These are phyloP conservation scores for Obba rivulosa DNA, from an alignment of 768 basidiomycete species.

Conservation along the genomic window DNA sequence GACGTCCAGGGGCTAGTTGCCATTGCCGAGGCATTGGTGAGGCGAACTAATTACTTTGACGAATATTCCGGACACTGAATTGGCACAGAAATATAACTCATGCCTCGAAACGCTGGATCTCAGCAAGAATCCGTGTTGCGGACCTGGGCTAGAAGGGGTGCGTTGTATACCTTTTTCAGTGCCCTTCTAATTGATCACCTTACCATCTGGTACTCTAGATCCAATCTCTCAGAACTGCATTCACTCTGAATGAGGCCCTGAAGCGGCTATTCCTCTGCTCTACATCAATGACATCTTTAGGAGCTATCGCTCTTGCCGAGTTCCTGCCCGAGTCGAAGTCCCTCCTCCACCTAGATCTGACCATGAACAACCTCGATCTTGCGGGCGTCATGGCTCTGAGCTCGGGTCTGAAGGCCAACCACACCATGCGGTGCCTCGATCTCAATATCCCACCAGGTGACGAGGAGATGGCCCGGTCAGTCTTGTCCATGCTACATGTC, in stretches of 20 bases:
- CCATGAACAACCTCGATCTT: slow-evolving; percentile 74
- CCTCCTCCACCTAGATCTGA: slow-evolving; percentile 88
- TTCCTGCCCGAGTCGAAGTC: slow-evolving; percentile 89
- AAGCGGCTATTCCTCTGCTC: slow-evolving; percentile 90
- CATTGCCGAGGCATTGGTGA: slow-evolving; percentile 85
- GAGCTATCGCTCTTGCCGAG: slow-evolving; percentile 93
- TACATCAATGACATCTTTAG: slow-evolving; percentile 72
- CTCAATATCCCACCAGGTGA: slow-evolving; percentile 85
- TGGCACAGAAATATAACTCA: slow-evolving; percentile 96
- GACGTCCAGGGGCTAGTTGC: slow-evolving; percentile 74
- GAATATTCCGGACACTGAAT: too few relatives aligned
- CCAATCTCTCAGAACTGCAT: slow-evolving; percentile 85
- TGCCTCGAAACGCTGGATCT: slow-evolving; percentile 91
- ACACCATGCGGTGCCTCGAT: slow-evolving; percentile 87
- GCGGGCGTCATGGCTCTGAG: slow-evolving; percentile 93
- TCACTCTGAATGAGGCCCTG: slow-evolving; percentile 86
- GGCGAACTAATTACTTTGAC: too few relatives aligned
- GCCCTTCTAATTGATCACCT: not conserved
- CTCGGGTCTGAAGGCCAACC: slow-evolving; percentile 79
- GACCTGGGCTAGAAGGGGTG: slow-evolving; percentile 87
- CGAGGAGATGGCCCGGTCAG: slow-evolving; percentile 69
- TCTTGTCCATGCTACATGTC: slow-evolving; percentile 3
- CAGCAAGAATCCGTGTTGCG: slow-evolving; percentile 89
- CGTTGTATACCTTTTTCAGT: slow-evolving; percentile 20
- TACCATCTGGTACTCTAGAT: slow-evolving; percentile 45